A percentile compares a stretch with the other conserved stretches of the same genome.
phyloP scores from a whole-genome alignment of 2,329 filamentous ascomycete genomes.

The Fusarium subtropicale region DNA sequence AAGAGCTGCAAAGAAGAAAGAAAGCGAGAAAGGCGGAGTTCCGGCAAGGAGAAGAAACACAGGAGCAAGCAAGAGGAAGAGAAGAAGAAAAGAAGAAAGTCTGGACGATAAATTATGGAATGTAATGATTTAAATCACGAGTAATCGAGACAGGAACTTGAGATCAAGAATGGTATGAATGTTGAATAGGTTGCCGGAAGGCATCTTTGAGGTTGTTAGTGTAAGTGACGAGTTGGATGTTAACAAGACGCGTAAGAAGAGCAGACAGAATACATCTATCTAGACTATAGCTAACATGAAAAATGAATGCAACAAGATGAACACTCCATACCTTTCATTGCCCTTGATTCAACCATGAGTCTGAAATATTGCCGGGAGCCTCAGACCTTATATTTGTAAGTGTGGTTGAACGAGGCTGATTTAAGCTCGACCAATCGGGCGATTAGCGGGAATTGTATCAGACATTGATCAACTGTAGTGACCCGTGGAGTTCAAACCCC shows the following conservation, averaged over 20 bases:
- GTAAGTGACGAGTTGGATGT: not conserved
- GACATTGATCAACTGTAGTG: not conserved
- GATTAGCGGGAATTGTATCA: not conserved
- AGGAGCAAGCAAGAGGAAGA: not conserved
- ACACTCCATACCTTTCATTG: not conserved
- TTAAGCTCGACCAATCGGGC: constrained; percentile 26
- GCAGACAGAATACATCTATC: not conserved
- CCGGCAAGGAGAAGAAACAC: constrained; percentile 2
- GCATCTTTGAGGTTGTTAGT: not conserved
- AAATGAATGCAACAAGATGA: no score
- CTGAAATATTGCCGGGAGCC: not conserved
- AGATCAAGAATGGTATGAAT: not conserved
- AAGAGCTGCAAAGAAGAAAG: not conserved
- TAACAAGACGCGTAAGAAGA: not conserved
- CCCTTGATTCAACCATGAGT: not conserved
- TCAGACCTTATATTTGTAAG: not conserved
- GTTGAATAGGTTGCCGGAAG: not conserved
- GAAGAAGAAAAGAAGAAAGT: constrained; percentile 4
- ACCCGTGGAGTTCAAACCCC: not conserved
- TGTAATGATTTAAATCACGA: not conserved
- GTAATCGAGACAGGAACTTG: not conserved
- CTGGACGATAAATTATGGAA: constrained; percentile 4
- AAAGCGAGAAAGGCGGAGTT: not conserved
- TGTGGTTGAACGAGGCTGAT: constrained; percentile 12
- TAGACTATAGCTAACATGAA: not conserved